Evolutionary conservation across 768 basidiomycete species (phyloP), one percentile per base, ranked within the genome.

Genomic region (Mycena belliarum): DNA sequence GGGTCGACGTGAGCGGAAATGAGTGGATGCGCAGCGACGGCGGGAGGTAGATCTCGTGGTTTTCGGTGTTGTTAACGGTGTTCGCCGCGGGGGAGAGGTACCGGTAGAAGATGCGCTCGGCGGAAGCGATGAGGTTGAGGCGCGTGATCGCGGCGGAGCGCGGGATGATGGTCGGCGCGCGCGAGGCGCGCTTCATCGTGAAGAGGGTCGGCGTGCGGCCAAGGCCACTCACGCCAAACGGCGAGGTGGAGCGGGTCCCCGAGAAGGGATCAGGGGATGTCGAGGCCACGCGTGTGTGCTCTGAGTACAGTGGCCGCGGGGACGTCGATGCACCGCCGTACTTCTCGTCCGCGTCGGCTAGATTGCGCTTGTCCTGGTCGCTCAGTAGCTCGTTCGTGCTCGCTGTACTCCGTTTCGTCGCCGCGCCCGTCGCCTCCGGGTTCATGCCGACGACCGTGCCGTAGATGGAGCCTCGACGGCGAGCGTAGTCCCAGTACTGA

Each of bases 1-100:
- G 82, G 2, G 80, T 74, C 65, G 86, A 86, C 66, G 80, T 91
- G 52, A 94, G 79, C 3, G 95, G 94, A 79, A 99, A 98, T 24
- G 83, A 81, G 72, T 95, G 87, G 67, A 98, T 87, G 48, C 97
- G 91, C 42, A 99, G 83, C 23, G 91, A 83, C 1, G 95, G 91
- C 0, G 97, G 97, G 20, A 99, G 88, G 71, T 98, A 98, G 48
- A 99, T 95, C 77, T 98, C 96, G 72, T 98, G 96, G 73, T 94
- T 95, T 69, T 95, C 91, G 14, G 86, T 84, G 16, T 88, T 85
- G 61, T 90, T 86, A 8, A 89, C 82, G 18, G 86, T 82, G 68
- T 85, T 87, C n/a, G 80, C 83, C 32, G 84, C 86, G 6, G 89
- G 91, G 6, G 90, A 89, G 58, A 99, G 87, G 75, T 98, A 98